phyloP scores from a whole-genome alignment of 1,139 yeast species.

The Geotrichum carabidarum region DNA sequence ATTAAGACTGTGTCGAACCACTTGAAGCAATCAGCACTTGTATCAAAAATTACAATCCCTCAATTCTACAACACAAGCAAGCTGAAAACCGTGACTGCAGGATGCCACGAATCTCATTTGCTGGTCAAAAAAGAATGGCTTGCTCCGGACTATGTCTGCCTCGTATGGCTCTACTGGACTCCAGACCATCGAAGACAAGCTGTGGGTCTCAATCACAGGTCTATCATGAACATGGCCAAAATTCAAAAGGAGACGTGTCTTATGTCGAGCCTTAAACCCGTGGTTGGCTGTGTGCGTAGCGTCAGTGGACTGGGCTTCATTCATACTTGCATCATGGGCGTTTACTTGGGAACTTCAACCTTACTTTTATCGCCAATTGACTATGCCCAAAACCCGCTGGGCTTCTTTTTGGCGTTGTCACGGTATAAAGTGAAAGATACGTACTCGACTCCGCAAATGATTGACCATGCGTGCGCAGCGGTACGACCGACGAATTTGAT shows the following conservation, averaged over 20 bases:
- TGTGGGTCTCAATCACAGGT: slow-evolving; percentile 57
- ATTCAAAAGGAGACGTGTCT: slow-evolving; percentile 90
- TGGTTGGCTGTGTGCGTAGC: slow-evolving; percentile 84
- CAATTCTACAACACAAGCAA: slow-evolving; percentile 65
- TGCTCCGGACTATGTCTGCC: slow-evolving; percentile 38
- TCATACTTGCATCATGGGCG: slow-evolving; percentile 75
- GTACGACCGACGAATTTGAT: slow-evolving; percentile 59
- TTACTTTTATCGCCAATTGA: slow-evolving; percentile 73
- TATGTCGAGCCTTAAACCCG: slow-evolving; percentile 62
- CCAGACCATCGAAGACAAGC: slow-evolving; percentile 69
- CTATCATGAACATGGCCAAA: slow-evolving; percentile 76
- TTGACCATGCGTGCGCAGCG: slow-evolving; percentile 63
- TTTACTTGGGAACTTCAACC: slow-evolving; percentile 81
- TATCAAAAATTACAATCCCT: slow-evolving; percentile 45
- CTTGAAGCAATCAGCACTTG: slow-evolving; percentile 51
- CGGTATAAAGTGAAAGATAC: slow-evolving; percentile 81
- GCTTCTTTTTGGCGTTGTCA: slow-evolving; percentile 67
- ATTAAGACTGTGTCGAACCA: slow-evolving; percentile 62
- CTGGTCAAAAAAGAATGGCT: slow-evolving; percentile 42
- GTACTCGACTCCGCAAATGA: slow-evolving; percentile 79
- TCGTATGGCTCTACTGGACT: slow-evolving; percentile 65
- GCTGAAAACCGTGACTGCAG: slow-evolving; percentile 50
- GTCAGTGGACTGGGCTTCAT: slow-evolving; percentile 82
- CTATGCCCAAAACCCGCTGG: slow-evolving; percentile 68
- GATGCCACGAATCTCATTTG: slow-evolving; percentile 43